phyloP scores from a whole-genome alignment of 2,329 filamentous ascomycete species.

The Achaetomium macrosporum region DNA sequence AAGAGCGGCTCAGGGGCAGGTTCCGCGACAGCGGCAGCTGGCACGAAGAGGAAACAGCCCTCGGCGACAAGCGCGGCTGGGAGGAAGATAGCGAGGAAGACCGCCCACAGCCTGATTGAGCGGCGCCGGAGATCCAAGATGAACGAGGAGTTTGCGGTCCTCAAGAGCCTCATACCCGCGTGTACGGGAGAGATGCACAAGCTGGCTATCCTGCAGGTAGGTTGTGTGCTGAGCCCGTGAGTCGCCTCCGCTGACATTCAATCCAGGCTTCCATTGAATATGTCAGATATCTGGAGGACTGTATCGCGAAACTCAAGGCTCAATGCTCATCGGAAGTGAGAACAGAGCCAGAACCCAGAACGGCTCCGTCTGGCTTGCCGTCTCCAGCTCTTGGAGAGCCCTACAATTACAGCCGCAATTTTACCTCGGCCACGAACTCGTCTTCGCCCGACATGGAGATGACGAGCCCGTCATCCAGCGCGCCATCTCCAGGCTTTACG shows the following conservation, averaged over 20 bases:
- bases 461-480: conserved; percentile 39
- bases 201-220: conserved; percentile 84
- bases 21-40: conserved; percentile 25
- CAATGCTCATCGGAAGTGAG: conserved; percentile 31
- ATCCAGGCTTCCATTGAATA: conserved; percentile 89
- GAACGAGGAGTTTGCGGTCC: conserved; percentile 93
- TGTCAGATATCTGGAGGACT: conserved; percentile 87
- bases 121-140: conserved; percentile 86
- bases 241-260: conserved; percentile 3
- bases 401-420: conserved; percentile 26
- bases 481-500: conserved; percentile 43
- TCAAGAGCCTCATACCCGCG: conserved; percentile 94
- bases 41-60: conserved; percentile 69
- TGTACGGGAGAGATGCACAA: conserved; percentile 99
- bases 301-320: conserved; percentile 71
- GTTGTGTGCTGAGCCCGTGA: conserved; percentile 23
- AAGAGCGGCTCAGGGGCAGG: conserved; percentile 12
- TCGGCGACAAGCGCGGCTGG: conserved; percentile 74
- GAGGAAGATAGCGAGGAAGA: conserved; percentile 93
- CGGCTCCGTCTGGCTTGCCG: conserved; percentile 28
- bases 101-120: conserved; percentile 93
- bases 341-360: conserved; percentile 25
- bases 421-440: conserved; percentile 31
- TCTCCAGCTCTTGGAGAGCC: conserved; percentile 25
- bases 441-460: conserved; percentile 53